phyloP scores from a whole-genome alignment of 2,329 filamentous ascomycete genomes.

The Colletotrichum sansevieriae region DNA sequence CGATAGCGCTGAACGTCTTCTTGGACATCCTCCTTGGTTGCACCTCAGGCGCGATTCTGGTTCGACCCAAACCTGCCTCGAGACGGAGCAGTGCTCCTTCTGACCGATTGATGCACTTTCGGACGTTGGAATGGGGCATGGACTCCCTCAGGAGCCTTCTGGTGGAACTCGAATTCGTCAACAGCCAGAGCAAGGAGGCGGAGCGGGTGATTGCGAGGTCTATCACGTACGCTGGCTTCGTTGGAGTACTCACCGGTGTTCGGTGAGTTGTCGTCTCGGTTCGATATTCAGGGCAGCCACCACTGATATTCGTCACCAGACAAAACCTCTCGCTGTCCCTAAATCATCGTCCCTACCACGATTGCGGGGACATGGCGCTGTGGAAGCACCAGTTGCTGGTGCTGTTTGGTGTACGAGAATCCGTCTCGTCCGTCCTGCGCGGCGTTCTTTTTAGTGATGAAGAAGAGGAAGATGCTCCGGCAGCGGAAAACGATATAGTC shows the following conservation, averaged over 20 bases:
- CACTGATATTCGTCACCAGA: conserved; percentile 42
- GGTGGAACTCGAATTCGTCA: conserved; percentile 65
- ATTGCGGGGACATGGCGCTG: conserved; percentile 51
- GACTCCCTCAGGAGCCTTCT: conserved; percentile 61
- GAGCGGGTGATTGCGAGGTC: conserved; percentile 58
- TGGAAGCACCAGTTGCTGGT: conserved; percentile 65
- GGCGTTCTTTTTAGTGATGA: conserved; percentile 42
- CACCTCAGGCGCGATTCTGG: conserved; percentile 60
- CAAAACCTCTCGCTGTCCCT: conserved; percentile 60
- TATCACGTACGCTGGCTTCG: conserved; percentile 65
- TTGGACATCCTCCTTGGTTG: conserved; percentile 74
- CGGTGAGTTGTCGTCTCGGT: conserved; percentile 47
- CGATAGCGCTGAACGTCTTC: conserved; percentile 70
- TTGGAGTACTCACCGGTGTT: conserved; percentile 65
- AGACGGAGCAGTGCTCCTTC: background rate
- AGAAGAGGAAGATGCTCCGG: background rate
- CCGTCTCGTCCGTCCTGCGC: conserved; percentile 66
- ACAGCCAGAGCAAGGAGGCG: conserved; percentile 46
- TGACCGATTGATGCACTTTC: conserved; percentile 62
- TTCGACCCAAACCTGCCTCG: background rate
- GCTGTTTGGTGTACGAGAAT: conserved; percentile 64
- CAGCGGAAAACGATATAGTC: background rate
- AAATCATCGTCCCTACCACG: conserved; percentile 64
- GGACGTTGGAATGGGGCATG: conserved; percentile 69
- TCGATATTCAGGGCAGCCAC: conserved; percentile 6